Conservation (phyloP, 2,329 filamentous ascomycete species). For the Verticillium zaregamsianum region DNA sequence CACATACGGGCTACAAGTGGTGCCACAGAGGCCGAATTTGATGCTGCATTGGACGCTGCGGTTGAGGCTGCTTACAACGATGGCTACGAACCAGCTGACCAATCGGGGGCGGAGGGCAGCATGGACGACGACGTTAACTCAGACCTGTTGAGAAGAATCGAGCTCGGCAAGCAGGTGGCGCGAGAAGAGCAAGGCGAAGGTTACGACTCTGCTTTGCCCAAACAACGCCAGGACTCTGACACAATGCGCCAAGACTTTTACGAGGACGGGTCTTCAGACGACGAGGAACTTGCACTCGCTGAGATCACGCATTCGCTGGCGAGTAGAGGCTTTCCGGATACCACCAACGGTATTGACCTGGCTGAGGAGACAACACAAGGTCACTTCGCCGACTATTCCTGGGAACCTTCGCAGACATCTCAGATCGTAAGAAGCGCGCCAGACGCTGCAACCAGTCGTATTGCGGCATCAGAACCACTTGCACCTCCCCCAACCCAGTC, state of each 20-base stretch:
- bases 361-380: neutral
- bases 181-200: slow-evolving; percentile 69
- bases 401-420: neutral
- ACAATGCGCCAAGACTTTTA: slow-evolving; percentile 50
- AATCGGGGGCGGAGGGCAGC: slow-evolving; percentile 21
- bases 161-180: slow-evolving; percentile 71
- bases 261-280: slow-evolving; percentile 59
- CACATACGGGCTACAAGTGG: slow-evolving; percentile 66
- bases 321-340: slow-evolving; percentile 68
- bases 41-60: slow-evolving; percentile 88
- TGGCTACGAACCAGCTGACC: slow-evolving; percentile 69
- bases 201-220: slow-evolving; percentile 57
- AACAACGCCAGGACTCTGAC: slow-evolving; percentile 65
- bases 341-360: neutral
- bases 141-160: slow-evolving; percentile 61
- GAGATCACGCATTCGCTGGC: slow-evolving; percentile 83
- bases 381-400: neutral
- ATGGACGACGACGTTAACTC: slow-evolving; percentile 39
- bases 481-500: slow-evolving; percentile 47
- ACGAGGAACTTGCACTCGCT: slow-evolving; percentile 76
- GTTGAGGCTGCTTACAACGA: slow-evolving; percentile 96
- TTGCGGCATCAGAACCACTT: slow-evolving; percentile 43
- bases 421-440: neutral
- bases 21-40: slow-evolving; percentile 83
- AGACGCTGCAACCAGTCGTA: neutral